phyloP scores from a whole-genome alignment of 257 asterid species.

The Phtheirospermum japonicum region DNA sequence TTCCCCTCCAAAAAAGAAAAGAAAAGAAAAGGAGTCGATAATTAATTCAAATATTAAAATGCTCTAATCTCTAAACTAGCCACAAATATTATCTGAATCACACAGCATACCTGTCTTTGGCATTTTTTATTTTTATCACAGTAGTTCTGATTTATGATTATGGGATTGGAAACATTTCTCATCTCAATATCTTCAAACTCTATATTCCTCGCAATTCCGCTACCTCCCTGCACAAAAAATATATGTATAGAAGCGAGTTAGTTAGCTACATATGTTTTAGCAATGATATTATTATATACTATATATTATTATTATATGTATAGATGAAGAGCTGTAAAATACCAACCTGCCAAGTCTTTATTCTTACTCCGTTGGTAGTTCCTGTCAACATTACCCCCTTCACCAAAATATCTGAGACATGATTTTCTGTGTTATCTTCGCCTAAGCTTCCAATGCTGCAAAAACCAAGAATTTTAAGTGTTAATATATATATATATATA shows the following conservation, averaged over 20 bases:
- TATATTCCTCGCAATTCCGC: conserved; percentile 71
- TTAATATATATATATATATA: neutral
- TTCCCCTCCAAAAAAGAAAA: too few species aligned
- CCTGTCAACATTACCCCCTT: conserved; percentile 54
- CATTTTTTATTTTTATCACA: conserved; percentile 65
- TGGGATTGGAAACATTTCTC: conserved; percentile 76
- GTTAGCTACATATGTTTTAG: too few species aligned
- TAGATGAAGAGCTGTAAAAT: too few species aligned
- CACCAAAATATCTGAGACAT: conserved; percentile 63
- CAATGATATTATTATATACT: too few species aligned
- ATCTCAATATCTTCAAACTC: conserved; percentile 57
- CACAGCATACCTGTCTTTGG: conserved; percentile 62
- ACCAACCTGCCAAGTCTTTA: conserved; percentile 91
- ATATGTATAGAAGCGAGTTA: too few species aligned
- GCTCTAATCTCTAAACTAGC: too few species aligned
- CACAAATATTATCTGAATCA: too few species aligned
- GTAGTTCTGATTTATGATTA: conserved; percentile 76
- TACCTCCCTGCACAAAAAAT: conserved; percentile 62
- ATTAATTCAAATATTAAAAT: too few species aligned
- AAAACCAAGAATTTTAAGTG: neutral
- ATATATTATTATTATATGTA: too few species aligned
- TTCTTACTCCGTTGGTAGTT: conserved; percentile 86
- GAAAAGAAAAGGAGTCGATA: too few species aligned
- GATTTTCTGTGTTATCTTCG: conserved; percentile 50
- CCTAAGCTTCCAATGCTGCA: conserved; percentile 96